These are phyloP conservation scores for Pythium phragmitis DNA, from an alignment of 352 stramenopile genomes.

Conservation along the genomic window DNA sequence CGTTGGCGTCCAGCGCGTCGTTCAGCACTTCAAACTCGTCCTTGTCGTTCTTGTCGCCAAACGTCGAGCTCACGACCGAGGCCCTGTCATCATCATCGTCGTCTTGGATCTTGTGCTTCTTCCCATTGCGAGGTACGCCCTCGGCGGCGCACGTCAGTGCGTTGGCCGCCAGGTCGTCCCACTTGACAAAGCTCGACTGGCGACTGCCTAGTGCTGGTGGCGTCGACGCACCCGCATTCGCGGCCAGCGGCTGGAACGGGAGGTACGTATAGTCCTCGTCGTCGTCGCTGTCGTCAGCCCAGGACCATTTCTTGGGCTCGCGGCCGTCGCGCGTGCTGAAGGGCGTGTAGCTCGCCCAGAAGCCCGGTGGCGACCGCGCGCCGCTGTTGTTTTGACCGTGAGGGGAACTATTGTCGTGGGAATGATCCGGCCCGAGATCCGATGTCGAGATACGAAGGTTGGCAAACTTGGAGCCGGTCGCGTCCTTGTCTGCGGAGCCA, in stretches of 20 bases:
- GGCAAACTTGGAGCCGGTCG: constrained; percentile 16
- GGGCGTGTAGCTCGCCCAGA: constrained; percentile 74
- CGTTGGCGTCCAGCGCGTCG: constrained; percentile 51
- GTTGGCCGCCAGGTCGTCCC: constrained; percentile 59
- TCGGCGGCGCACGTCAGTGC: constrained; percentile 51
- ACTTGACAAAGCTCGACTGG: constrained; percentile 35
- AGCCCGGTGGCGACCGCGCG: constrained; percentile 63
- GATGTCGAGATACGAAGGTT: constrained; percentile 57
- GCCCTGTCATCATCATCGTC: constrained; percentile 24
- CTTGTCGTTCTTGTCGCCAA: constrained; percentile 45
- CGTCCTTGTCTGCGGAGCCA: background rate
- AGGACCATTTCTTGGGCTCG: constrained; percentile 24
- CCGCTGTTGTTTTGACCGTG: constrained; percentile 39
- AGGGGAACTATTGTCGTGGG: constrained; percentile 8
- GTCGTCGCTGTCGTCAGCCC: constrained; percentile 49
- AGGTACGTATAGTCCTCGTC: constrained; percentile 38
- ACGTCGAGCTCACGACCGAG: constrained; percentile 28
- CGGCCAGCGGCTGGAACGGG: constrained; percentile 3
- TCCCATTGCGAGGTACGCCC: background rate
- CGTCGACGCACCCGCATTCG: background rate
- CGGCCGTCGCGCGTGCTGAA: constrained; percentile 41
- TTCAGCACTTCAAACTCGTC: constrained; percentile 81
- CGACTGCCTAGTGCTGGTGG: constrained; percentile 13
- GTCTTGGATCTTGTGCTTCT: constrained; percentile 17
- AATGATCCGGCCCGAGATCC: background rate